Base-by-base conservation (phyloP, 495 filamentous ascomycete species). In the Tuber borchii region DNA sequence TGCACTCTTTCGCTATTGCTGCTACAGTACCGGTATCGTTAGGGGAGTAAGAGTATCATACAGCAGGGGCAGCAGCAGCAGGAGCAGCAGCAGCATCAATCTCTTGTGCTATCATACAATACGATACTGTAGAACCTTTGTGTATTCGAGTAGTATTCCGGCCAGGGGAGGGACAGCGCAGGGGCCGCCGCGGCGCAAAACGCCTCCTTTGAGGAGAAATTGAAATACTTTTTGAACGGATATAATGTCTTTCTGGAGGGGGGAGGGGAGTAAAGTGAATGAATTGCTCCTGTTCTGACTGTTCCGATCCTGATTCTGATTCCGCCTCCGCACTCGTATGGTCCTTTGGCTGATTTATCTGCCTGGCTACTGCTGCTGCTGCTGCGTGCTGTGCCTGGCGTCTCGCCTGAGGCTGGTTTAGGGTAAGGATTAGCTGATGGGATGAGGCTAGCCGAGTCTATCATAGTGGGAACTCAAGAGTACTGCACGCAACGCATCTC, bases 161-260 rank as follows among this genome's bases (percentile, higher is more conserved):
- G 56, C 56, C 12, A 65, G 56, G 56, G 42, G 39, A 40, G 39
- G 56, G n/a, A 65, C n/a, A 17, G 56, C 20, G 56, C 56, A 65
- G 56, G 56, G 56, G 56, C 56, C 56, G 56, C 56, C 3, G 56
- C 56, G 56, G 56, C 56, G 56, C 56, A 65, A 65, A 65, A 65
- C 56, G 56, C 56, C 56, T 31, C 56, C 56, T 65, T 65, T 65
- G 56, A 10, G 1, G 56, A 31, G 56, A 65, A 65, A 65, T 65
- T 65, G 56, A 31, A 65, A 65, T 65, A 12, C 56, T 65, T 17
- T 31, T 31, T 14, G 51, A 56, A 56, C 10, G 51, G 26, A 56
- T 9, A 3, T 9, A 26, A 65, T 65, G 56, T 65, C 56, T 12
- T 65, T 31, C 26, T 56, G 10, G 42, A 1, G 42, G 10, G 42